Conservation (phyloP, 768 basidiomycete genomes). For the Trametes punicea region DNA sequence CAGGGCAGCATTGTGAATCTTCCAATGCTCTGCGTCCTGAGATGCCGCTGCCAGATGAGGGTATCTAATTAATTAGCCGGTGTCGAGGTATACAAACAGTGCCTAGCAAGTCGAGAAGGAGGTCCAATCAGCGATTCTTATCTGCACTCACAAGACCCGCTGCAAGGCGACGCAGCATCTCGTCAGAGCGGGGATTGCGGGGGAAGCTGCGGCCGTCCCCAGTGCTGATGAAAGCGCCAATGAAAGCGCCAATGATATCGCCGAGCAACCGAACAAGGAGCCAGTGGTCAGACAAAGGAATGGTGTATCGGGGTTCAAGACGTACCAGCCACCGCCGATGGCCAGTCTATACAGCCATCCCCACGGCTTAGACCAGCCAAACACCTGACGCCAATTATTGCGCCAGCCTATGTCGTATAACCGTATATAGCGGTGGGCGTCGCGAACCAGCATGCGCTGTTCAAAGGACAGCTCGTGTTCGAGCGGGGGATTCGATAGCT, state of each 20-base stretch:
- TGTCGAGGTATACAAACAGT: slow-evolving; percentile 1
- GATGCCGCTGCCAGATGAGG: slow-evolving; percentile 1
- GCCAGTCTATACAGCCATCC: slow-evolving; percentile 54
- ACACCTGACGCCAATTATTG: slow-evolving; percentile 64
- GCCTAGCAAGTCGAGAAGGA: background rate
- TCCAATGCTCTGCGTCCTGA: background rate
- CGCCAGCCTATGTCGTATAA: slow-evolving; percentile 75
- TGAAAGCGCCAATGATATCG: background rate
- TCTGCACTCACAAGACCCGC: slow-evolving; percentile 57
- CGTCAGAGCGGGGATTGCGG: slow-evolving; percentile 64
- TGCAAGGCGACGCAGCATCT: slow-evolving; percentile 63
- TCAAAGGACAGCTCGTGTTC: slow-evolving; percentile 66
- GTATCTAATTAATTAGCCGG: slow-evolving; percentile 6
- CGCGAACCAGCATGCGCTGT: slow-evolving; percentile 63
- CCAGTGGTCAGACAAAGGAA: background rate
- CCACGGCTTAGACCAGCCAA: slow-evolving; percentile 53
- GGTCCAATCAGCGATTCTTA: slow-evolving; percentile 36
- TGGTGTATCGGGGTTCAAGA: slow-evolving; percentile 3
- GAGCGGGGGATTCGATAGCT: slow-evolving; percentile 63
- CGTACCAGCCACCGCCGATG: slow-evolving; percentile 66
- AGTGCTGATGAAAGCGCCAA: slow-evolving; percentile 32
- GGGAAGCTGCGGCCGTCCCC: slow-evolving; percentile 71
- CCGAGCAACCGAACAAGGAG: too few relatives aligned
- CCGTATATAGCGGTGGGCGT: slow-evolving; percentile 56
- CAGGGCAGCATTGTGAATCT: too few relatives aligned